These are phyloP conservation scores for Schizopora paradoxa DNA, from an alignment of 1,284 basidiomycete species.

Conservation along the genomic window DNA sequence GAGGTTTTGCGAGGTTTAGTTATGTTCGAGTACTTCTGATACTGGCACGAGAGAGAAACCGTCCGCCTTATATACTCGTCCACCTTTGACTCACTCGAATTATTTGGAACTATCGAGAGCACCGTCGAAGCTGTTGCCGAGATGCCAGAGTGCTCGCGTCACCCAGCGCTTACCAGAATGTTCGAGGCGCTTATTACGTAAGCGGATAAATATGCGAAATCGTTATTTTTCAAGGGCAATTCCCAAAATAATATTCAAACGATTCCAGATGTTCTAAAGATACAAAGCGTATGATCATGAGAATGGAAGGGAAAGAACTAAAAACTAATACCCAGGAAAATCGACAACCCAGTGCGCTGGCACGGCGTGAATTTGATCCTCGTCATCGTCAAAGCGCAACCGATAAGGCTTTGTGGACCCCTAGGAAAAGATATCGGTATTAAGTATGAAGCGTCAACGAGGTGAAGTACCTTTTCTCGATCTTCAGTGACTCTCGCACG, in stretches of 20 bases:
- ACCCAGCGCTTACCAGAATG: slow-evolving; percentile 14
- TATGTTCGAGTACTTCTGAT: no score
- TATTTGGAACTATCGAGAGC: slow-evolving; percentile 1
- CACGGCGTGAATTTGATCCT: slow-evolving; percentile 70
- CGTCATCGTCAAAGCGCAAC: slow-evolving; percentile 78
- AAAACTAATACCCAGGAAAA: slow-evolving; percentile 45
- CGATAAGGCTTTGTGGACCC: slow-evolving; percentile 43
- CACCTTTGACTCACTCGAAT: background rate
- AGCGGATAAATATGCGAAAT: background rate
- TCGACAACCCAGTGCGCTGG: slow-evolving; percentile 71
- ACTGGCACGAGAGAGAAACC: background rate
- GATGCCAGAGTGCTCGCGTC: background rate
- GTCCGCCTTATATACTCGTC: slow-evolving; percentile 3
- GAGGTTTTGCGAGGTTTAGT: background rate
- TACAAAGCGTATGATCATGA: slow-evolving; percentile 1
- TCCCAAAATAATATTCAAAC: background rate
- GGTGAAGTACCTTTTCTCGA: slow-evolving; percentile 40
- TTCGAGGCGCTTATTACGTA: slow-evolving; percentile 1
- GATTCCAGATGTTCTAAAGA: background rate
- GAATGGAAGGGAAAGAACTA: slow-evolving; percentile 7
- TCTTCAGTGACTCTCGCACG: slow-evolving; percentile 60
- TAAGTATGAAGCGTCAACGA: background rate
- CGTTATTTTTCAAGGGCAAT: background rate
- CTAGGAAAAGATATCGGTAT: slow-evolving; percentile 10
- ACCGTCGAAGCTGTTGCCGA: background rate